Evolutionary conservation across 176 grass and related monocot species (phyloP).

Genomic region (Thalia dealbata): DNA sequence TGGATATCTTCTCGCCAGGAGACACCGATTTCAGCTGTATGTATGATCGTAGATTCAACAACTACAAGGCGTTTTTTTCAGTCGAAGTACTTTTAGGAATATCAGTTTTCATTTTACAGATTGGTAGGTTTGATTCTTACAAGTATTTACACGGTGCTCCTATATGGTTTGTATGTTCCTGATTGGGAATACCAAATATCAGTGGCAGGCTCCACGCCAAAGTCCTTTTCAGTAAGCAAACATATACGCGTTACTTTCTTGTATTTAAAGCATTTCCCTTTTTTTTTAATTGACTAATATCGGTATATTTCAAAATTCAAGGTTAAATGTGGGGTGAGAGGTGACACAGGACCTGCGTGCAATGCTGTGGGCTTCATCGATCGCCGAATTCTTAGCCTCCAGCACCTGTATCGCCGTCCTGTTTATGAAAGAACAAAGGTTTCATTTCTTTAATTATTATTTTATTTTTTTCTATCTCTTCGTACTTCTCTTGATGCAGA

Average conservation of each 20-base stretch:
- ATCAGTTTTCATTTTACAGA: conserved; percentile 11
- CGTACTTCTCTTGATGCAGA: neutral
- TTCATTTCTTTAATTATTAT: neutral
- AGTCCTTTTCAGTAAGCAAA: conserved; percentile 39
- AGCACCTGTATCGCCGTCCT: conserved; percentile 53
- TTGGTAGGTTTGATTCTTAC: conserved; percentile 48
- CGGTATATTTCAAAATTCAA: conserved; percentile 14
- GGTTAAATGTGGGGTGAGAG: conserved; percentile 60
- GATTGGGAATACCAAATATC: conserved; percentile 53
- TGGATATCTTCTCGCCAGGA: conserved; percentile 22
- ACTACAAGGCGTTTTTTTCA: neutral
- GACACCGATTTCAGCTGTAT: conserved; percentile 56
- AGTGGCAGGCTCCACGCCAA: conserved; percentile 1
- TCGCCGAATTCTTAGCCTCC: conserved; percentile 43
- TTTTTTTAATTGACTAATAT: neutral
- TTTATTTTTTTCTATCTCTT: neutral
- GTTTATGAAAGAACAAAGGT: conserved; percentile 57
- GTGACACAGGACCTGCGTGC: conserved; percentile 56
- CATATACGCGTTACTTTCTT: neutral
- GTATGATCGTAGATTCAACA: neutral
- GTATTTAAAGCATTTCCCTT: neutral
- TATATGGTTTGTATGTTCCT: conserved; percentile 49
- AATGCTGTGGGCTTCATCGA: conserved; percentile 69
- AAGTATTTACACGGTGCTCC: conserved; percentile 27
- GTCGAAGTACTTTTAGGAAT: neutral